Percentiles rank a stretch among this genome's conserved stretches.
Evolutionary conservation across 768 basidiomycete genomes (phyloP).

Genomic region (Suillus occidentalis): DNA sequence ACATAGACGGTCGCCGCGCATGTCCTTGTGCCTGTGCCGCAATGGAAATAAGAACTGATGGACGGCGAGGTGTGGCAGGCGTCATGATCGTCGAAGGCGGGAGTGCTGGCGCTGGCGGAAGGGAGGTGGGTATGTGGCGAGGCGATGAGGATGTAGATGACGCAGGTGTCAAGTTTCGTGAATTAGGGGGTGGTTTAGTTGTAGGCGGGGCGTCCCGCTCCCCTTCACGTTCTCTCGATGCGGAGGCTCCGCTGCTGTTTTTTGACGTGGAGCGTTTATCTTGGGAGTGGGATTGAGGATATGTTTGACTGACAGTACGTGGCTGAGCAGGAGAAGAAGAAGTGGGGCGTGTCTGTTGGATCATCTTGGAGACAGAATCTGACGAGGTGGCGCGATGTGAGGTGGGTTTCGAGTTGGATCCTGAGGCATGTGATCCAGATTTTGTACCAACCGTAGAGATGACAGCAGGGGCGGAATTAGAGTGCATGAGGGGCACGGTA

Average conservation of each 20-base stretch:
- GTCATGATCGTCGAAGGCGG: constrained; percentile 43
- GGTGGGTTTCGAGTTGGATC: constrained; percentile 19
- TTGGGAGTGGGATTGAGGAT: constrained; percentile 2
- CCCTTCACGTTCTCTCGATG: constrained; percentile 26
- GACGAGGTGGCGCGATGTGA: constrained; percentile 29
- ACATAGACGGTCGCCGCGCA: constrained; percentile 39
- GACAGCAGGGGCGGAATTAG: constrained; percentile 43
- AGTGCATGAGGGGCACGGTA: constrained; percentile 33
- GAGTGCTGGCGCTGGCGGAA: constrained; percentile 40
- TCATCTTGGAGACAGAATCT: constrained; percentile 19
- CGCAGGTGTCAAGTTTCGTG: constrained; percentile 52
- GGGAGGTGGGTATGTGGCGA: constrained; percentile 36
- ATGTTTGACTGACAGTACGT: constrained; percentile 12
- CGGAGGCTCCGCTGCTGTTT: constrained; percentile 22
- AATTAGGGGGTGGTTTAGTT: constrained; percentile 34
- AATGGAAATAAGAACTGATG: constrained; percentile 38
- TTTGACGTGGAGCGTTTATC: constrained; percentile 17
- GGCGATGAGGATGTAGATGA: constrained; percentile 64
- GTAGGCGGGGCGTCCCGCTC: constrained; percentile 15
- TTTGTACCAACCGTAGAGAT: constrained; percentile 28
- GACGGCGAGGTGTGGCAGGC: constrained; percentile 43
- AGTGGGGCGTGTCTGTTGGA: constrained; percentile 13
- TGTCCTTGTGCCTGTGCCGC: constrained; percentile 31
- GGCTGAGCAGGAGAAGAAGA: constrained; percentile 26
- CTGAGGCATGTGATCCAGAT: constrained; percentile 9